Percentiles rank a stretch among this genome's conserved stretches.
phyloP scores from a whole-genome alignment of 202 grass and related monocot genomes.

The Panicum hallii region DNA sequence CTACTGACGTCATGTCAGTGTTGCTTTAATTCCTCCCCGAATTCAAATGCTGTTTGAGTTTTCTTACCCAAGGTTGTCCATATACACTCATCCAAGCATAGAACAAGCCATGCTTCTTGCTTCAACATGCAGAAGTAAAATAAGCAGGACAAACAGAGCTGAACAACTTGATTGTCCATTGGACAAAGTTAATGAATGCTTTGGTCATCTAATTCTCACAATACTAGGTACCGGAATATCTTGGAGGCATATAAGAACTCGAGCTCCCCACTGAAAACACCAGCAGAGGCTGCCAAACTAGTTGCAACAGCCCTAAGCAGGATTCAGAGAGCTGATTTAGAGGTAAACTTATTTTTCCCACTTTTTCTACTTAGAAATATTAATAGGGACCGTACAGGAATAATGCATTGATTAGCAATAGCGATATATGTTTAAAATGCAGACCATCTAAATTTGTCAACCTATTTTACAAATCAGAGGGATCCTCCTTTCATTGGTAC shows the following conservation, averaged over 20 bases:
- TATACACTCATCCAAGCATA: background rate
- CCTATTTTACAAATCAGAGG: too few relatives aligned
- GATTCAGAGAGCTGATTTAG: slow-evolving; percentile 54
- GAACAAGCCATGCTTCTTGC: background rate
- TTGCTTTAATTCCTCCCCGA: too few relatives aligned
- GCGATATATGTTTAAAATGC: too few relatives aligned
- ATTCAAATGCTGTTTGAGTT: slow-evolving; percentile 22
- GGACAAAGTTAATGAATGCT: background rate
- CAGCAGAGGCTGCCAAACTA: slow-evolving; percentile 54
- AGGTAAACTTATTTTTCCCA: slow-evolving; percentile 26
- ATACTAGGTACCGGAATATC: slow-evolving; percentile 61
- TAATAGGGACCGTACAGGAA: background rate
- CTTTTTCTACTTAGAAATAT: too few relatives aligned
- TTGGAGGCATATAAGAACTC: slow-evolving; percentile 58
- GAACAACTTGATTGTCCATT: slow-evolving; percentile 26
- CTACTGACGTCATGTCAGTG: background rate
- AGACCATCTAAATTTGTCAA: too few relatives aligned
- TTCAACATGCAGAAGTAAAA: slow-evolving; percentile 7
- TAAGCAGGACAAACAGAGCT: background rate
- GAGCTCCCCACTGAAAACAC: slow-evolving; percentile 48
- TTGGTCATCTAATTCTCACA: slow-evolving; percentile 29
- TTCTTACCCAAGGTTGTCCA: background rate
- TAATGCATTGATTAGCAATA: background rate
- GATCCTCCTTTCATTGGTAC: too few relatives aligned
- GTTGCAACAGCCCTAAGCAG: slow-evolving; percentile 51